Evolutionary conservation across 345 rosid species (phyloP), one percentile per base, ranked within the genome.

Genomic region (Gossypium bickii): DNA sequence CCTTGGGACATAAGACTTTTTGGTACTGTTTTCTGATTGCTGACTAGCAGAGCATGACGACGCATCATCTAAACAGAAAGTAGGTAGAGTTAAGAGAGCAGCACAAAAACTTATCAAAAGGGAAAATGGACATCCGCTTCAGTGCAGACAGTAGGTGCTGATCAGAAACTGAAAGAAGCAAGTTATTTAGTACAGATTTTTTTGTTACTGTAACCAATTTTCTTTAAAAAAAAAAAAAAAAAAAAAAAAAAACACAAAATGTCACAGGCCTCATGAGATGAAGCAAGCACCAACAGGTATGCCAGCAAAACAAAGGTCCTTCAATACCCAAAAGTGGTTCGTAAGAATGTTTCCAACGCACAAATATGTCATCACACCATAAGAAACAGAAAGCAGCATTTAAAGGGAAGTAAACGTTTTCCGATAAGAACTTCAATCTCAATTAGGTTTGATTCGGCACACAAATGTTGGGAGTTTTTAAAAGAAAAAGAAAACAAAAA

Each of bases 1-100:
- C 82, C 90, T 86, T 34, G 98, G 98, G 44, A 95, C 87, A 76
- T 85, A 86, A n/a, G 90, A 75, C 79, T 81, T 90, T 85, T 86
- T 90, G 41, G 74, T 78, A 70, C 80, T 83, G 68, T 85, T 87
- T 67, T 79, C 87, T 49, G 69, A 82, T 78, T 75, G 79, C 59
- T 74, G 70, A 77, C 73, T 79, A 69, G 82, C 86, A 63, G 89
- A 9, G 57, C 76, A 51, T 34, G 93, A 64, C 44, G 87, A 81
- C 24, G 79, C 90, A 34, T 79, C 97, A 80, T 89, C 97, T 93
- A 75, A 70, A 64, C 20, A 72, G 71, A 77, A 79, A 17, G 75
- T 16, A 56, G 69, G n/a, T 45, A 3, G 22, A 45, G 65, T 58
- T 51, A 64, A 2, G 15, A 74, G 60, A 38, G 62, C 43, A 74